phyloP scores from a whole-genome alignment of 2,329 filamentous ascomycete genomes.

The Hirsutella thompsonii region DNA sequence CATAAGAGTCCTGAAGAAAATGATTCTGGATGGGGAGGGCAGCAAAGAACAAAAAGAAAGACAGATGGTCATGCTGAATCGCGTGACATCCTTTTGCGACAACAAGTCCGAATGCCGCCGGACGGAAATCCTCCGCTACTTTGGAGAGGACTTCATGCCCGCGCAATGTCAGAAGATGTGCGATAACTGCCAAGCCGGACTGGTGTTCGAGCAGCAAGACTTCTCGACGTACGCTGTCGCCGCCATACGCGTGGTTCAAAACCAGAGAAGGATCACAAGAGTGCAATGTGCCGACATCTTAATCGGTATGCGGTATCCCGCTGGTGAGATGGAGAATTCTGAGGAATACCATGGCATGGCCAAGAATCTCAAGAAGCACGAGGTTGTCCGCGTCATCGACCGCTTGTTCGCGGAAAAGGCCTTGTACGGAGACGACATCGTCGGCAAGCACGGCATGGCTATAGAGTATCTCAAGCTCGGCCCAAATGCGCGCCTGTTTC shows the following conservation, averaged over 20 bases:
- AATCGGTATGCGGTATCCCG: constrained; percentile 53
- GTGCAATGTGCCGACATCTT: constrained; percentile 77
- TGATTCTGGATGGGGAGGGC: constrained; percentile 76
- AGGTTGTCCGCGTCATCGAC: constrained; percentile 76
- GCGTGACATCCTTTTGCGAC: constrained; percentile 79
- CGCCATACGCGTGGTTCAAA: constrained; percentile 55
- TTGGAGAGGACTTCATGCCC: constrained; percentile 69
- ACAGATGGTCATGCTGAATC: constrained; percentile 73
- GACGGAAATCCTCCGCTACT: constrained; percentile 83
- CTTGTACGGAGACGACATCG: constrained; percentile 53
- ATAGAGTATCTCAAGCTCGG: constrained; percentile 55
- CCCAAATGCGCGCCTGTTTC: constrained; percentile 26
- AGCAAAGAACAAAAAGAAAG: constrained; percentile 68
- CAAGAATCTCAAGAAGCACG: constrained; percentile 55
- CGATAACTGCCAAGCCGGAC: constrained; percentile 75
- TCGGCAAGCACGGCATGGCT: constrained; percentile 46
- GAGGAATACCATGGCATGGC: constrained; percentile 55
- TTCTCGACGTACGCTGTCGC: constrained; percentile 62
- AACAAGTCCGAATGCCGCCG: constrained; percentile 80
- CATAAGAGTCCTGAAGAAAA: constrained; percentile 55
- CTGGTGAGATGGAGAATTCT: constrained; percentile 38
- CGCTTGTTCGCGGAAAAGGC: constrained; percentile 61
- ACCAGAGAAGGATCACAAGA: constrained; percentile 53
- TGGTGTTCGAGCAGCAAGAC: constrained; percentile 60
- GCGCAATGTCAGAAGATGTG: constrained; percentile 63